These are phyloP conservation scores for Apophysomyces variabilis DNA, from an alignment of 371 early-diverging fungal species.

Conservation along the genomic window DNA sequence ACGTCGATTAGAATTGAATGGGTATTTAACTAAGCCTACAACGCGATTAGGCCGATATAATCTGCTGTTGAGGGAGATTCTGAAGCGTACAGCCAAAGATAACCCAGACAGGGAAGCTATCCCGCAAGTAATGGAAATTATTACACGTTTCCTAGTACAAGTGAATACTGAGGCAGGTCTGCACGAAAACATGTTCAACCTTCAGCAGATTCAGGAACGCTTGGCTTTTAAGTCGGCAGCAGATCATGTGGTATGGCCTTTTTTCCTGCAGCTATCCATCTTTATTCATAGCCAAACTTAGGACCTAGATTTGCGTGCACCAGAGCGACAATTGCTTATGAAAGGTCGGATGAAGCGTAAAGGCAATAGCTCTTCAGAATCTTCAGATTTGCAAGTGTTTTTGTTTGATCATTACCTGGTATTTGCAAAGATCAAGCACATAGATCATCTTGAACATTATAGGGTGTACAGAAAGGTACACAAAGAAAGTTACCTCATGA, in stretches of 20 bases:
- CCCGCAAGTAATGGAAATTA: conserved; percentile 66
- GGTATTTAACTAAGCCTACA: conserved; percentile 84
- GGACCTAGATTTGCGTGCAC: conserved; percentile 75
- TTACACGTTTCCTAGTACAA: conserved; percentile 72
- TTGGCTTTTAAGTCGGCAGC: conserved; percentile 34
- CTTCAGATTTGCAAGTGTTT: conserved; percentile 74
- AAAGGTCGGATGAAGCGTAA: conserved; percentile 81
- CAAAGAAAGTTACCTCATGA: background rate
- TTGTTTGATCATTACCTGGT: conserved; percentile 89
- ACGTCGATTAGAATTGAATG: conserved; percentile 77
- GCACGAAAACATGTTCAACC: conserved; percentile 80
- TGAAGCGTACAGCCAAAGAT: conserved; percentile 77
- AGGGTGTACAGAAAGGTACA: conserved; percentile 39
- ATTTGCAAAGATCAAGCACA: conserved; percentile 68
- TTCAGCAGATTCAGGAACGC: conserved; percentile 49
- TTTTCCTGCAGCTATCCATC: too few relatives aligned
- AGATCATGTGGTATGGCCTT: conserved; percentile 36
- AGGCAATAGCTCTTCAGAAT: conserved; percentile 63
- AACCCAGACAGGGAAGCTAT: conserved; percentile 74
- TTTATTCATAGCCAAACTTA: conserved; percentile 24
- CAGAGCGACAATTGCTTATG: conserved; percentile 76
- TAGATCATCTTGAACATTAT: conserved; percentile 40
- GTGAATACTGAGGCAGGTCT: conserved; percentile 88
- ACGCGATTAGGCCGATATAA: conserved; percentile 90
- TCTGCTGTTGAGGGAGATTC: conserved; percentile 79